Evolutionary conservation across 169 alveolate species (phyloP), one percentile per base, ranked within the genome.

Genomic region (Eimeria acervulina): DNA sequence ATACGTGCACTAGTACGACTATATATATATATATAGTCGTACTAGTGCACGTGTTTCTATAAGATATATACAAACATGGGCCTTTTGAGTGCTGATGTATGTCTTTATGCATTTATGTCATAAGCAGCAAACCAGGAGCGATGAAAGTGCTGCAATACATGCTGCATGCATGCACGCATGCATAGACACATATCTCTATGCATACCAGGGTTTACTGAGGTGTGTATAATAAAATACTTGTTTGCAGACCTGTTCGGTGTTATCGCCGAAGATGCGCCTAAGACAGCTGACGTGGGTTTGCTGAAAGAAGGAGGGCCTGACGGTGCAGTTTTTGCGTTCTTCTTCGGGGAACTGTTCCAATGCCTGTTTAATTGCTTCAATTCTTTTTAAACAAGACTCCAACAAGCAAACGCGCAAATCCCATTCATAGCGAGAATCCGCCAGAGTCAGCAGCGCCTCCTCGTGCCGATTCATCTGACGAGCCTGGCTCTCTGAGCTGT

Each of bases 401-500:
- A 81, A 68, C 21, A 68, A 17, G 1, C 84, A 63, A 4, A 93
- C 51, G 0, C 87, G 68, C n/a, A 78, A 19, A 33, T 93, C 96
- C 96, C 96, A 93, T 17, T 78, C 88, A 33, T 78, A 93, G 40
- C 96, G 96, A 33, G 72, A 28, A 61, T 93, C 96, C 13, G 85
- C 96, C 33, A 93, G 2, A 42, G 15, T 63, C 28, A 93, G 61
- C 23, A 93, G 91, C 31, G 85, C 91, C 68, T 93, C 96, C 33
- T 93, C 94, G 40, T 68, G 93, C 31, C 87, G 74, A 26, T 80
- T 81, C 93, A 70, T 93, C 33, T 42, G 51, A 15, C 93, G 96
- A 42, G 92, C 85, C 55, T 80, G 94, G 51, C 96, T 93, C 92
- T 93, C 96, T 1, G 96, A 93, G 21, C 92, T 93, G 87, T 93